Conservation (phyloP, 148 eudicot genomes). For the Fagopyrum homotropicum region DNA sequence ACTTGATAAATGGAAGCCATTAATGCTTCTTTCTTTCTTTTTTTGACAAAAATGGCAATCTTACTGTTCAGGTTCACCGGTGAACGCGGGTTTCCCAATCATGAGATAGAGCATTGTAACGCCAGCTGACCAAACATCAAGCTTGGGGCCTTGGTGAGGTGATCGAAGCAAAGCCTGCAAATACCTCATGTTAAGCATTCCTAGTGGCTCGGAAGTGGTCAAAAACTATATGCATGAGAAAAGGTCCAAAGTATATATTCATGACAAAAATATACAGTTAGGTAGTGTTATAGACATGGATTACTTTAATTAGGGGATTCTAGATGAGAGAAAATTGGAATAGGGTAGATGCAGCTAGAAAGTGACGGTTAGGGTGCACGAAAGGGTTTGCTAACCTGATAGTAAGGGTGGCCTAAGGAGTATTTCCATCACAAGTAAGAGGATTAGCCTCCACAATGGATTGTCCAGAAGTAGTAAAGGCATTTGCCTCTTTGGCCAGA, state of each 20-base stretch:
- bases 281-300: too few relatives aligned
- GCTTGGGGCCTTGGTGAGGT: constrained; percentile 69
- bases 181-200: background rate
- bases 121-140: constrained; percentile 97
- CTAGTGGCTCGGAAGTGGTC: background rate
- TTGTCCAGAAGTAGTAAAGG: too few relatives aligned
- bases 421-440: too few relatives aligned
- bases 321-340: too few relatives aligned
- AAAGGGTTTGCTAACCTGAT: too few relatives aligned
- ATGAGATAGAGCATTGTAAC: constrained; percentile 83
- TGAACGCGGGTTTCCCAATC: constrained; percentile 70
- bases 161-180: constrained; percentile 80
- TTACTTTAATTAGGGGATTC: too few relatives aligned
- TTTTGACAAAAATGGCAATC: background rate
- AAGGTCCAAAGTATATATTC: background rate
- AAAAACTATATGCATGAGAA: background rate
- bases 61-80: constrained; percentile 93
- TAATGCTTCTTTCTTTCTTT: background rate
- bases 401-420: too few relatives aligned
- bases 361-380: too few relatives aligned
- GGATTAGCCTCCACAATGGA: too few relatives aligned
- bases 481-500: too few relatives aligned
- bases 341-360: too few relatives aligned
- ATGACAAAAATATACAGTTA: background rate
- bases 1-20: background rate